Conservation (phyloP, 2,329 filamentous ascomycete genomes). For the Penicillium expansum region DNA sequence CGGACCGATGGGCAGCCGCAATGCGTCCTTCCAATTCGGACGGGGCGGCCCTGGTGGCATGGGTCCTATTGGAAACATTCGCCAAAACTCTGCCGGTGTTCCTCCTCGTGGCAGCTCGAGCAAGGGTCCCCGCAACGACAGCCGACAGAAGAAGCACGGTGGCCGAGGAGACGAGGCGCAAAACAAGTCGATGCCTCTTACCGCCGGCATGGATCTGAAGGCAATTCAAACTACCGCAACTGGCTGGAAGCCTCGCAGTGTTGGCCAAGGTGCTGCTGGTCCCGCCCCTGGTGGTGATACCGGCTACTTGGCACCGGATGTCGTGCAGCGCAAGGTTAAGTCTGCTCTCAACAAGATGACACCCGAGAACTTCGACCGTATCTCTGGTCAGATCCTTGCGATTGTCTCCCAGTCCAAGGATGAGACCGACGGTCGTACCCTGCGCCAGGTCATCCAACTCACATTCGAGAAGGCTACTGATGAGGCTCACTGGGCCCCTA, state of each 20-base stretch:
- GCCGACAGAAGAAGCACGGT: slow-evolving; percentile 42
- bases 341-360: slow-evolving; percentile 99
- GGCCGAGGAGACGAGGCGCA: slow-evolving; percentile 64
- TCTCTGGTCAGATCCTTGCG: slow-evolving; percentile 84
- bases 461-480: slow-evolving; percentile 99
- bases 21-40: slow-evolving; percentile 50
- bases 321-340: slow-evolving; percentile 99
- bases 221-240: slow-evolving; percentile 68
- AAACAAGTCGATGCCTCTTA: slow-evolving; percentile 89
- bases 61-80: slow-evolving; percentile 39
- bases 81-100: slow-evolving; percentile 28
- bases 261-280: slow-evolving; percentile 51
- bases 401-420: slow-evolving; percentile 96
- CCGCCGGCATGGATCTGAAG: slow-evolving; percentile 76
- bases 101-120: slow-evolving; percentile 62
- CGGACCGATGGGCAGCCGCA: slow-evolving; percentile 57
- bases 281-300: slow-evolving; percentile 49
- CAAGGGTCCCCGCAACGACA: slow-evolving; percentile 49
- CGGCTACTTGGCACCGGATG: slow-evolving; percentile 75
- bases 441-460: slow-evolving; percentile 96
- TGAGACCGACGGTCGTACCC: slow-evolving; percentile 86
- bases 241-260: slow-evolving; percentile 86
- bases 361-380: slow-evolving; percentile 96
- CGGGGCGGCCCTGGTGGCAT: slow-evolving; percentile 57
- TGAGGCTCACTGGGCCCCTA: slow-evolving; percentile 95